Percentiles rank a stretch among this genome's conserved stretches.
Evolutionary conservation across 1,284 basidiomycete genomes (phyloP).

Genomic region (Irpex sp.): DNA sequence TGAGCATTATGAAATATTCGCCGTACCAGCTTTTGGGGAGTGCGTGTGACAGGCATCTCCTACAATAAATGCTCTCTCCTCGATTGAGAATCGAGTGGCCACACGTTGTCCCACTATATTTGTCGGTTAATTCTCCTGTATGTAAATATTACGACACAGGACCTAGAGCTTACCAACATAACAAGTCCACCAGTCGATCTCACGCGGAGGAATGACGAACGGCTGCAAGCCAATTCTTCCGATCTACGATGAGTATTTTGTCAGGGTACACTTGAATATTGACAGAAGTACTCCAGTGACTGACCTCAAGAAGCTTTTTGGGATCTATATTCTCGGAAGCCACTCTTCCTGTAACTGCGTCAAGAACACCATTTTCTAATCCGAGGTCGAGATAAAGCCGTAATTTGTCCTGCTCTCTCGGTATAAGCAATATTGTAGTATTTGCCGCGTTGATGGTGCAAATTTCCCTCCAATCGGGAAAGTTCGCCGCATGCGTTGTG

Average conservation of each 20-base stretch:
- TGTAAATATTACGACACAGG: not conserved
- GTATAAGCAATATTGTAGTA: slow-evolving; percentile 65
- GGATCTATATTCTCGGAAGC: slow-evolving; percentile 59
- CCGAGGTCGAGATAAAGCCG: slow-evolving; percentile 73
- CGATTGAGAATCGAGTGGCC: slow-evolving; percentile 58
- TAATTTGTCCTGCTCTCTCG: slow-evolving; percentile 67
- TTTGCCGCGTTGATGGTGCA: slow-evolving; percentile 54
- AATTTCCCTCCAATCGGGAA: slow-evolving; percentile 76
- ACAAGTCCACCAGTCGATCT: slow-evolving; percentile 77
- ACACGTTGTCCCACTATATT: slow-evolving; percentile 68
- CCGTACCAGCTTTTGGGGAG: slow-evolving; percentile 69
- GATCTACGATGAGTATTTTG: slow-evolving; percentile 39
- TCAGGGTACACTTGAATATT: not conserved
- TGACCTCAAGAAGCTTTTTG: slow-evolving; percentile 48
- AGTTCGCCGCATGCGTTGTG: slow-evolving; percentile 65
- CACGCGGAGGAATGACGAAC: slow-evolving; percentile 55
- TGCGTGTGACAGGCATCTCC: slow-evolving; percentile 84
- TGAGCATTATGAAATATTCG: not conserved
- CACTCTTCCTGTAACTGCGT: slow-evolving; percentile 31
- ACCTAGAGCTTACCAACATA: slow-evolving; percentile 44
- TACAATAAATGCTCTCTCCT: slow-evolving; percentile 75
- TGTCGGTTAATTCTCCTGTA: not conserved
- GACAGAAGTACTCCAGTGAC: not conserved
- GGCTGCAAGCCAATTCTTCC: slow-evolving; percentile 65
- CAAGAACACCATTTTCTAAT: slow-evolving; percentile 35